A percentile compares a stretch with the other conserved stretches of the same genome.
phyloP scores from a whole-genome alignment of 2,329 filamentous ascomycete species.

The Hypoxylon sp. region DNA sequence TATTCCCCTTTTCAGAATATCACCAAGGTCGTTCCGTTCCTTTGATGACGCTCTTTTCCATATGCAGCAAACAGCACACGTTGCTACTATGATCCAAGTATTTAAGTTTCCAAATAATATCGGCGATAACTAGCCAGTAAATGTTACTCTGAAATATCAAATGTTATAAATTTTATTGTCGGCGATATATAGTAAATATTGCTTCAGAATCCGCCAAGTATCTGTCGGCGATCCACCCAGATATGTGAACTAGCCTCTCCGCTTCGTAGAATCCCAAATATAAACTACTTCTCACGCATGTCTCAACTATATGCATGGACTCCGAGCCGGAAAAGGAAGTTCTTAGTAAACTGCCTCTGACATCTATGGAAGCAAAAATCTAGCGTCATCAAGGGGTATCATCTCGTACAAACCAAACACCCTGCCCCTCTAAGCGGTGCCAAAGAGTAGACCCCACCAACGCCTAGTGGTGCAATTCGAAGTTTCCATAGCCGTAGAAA shows the following conservation, averaged over 20 bases:
- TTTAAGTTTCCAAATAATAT: not conserved
- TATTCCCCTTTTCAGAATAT: not conserved
- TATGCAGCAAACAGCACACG: not conserved
- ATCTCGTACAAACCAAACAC: slow-evolving; percentile 10
- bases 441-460: not conserved
- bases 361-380: not conserved
- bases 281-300: not conserved
- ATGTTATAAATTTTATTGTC: not conserved
- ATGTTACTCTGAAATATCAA: too few relatives aligned
- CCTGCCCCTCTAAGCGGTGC: not conserved
- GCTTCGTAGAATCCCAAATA: not conserved
- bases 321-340: not conserved
- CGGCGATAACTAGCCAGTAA: too few relatives aligned
- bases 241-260: not conserved
- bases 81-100: not conserved
- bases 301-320: not conserved
- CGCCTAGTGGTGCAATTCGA: not conserved
- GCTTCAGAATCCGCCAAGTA: not conserved
- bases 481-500: not conserved
- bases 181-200: not conserved
- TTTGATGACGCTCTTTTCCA: slow-evolving; percentile 1
- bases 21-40: not conserved
- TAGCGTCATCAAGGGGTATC: slow-evolving; percentile 1
- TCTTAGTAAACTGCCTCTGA: not conserved
- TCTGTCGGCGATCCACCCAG: not conserved